Conservation (phyloP, 225 moss, liverwort and hornwort genomes). For the Physcomitrium patens region DNA sequence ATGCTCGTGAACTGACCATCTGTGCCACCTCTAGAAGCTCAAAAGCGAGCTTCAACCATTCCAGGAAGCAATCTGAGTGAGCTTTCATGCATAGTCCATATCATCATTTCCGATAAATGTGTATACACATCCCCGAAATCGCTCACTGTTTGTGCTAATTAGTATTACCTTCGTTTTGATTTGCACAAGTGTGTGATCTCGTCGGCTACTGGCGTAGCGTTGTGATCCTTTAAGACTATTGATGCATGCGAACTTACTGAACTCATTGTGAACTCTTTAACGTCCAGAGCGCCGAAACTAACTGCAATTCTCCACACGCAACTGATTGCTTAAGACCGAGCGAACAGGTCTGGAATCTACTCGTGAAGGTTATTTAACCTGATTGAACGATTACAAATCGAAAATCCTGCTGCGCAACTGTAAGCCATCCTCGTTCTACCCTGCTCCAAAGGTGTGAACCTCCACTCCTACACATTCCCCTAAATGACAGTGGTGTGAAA, state of each 20-base stretch:
- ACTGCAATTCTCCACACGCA: constrained; percentile 6
- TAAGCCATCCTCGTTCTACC: constrained; percentile 12
- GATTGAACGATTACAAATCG: neutral
- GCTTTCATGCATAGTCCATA: neutral
- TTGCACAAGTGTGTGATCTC: constrained; percentile 9
- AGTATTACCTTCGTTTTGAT: constrained; percentile 12
- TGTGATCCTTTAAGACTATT: neutral
- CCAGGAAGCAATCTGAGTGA: constrained; percentile 15
- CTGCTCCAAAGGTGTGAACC: neutral
- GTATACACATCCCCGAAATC: constrained; percentile 15
- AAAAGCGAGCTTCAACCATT: neutral
- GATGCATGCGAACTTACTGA: constrained; percentile 17
- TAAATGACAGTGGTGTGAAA: constrained; percentile 36
- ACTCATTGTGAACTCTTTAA: constrained; percentile 5
- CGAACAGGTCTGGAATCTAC: neutral
- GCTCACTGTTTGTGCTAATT: constrained; percentile 8
- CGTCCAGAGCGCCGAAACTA: neutral
- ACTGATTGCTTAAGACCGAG: neutral
- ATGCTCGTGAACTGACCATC: neutral
- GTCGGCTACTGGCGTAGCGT: constrained; percentile 3
- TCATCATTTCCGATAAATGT: constrained; percentile 8
- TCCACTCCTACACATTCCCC: constrained; percentile 2
- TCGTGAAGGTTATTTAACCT: constrained; percentile 10
- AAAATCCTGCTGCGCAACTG: constrained; percentile 14
- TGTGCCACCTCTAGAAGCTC: neutral